phyloP scores from a whole-genome alignment of 495 filamentous ascomycete species.

The Daldinia caldariorum region DNA sequence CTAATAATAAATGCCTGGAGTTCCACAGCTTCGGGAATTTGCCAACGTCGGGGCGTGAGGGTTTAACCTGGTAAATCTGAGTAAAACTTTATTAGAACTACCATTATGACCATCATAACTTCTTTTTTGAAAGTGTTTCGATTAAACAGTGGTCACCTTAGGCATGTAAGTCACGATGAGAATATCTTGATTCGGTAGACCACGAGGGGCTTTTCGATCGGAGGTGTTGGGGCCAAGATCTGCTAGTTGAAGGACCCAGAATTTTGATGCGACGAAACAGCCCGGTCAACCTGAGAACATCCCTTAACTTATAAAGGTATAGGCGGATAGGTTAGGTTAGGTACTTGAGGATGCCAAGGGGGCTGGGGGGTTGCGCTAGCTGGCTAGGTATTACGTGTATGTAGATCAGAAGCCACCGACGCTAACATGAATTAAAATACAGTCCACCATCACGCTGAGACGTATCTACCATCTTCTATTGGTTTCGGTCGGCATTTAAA shows the following conservation, averaged over 20 bases:
- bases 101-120: background rate
- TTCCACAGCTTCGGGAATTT: conserved; percentile 1
- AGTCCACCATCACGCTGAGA: background rate
- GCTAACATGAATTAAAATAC: background rate
- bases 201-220: too few relatives aligned
- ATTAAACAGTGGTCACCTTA: too few relatives aligned
- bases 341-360: too few relatives aligned
- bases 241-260: background rate
- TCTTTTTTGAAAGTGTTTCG: background rate
- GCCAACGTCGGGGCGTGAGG: background rate
- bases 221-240: background rate
- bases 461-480: background rate
- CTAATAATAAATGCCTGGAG: background rate
- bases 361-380: too few relatives aligned
- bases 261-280: background rate
- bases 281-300: background rate
- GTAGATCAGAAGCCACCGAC: too few relatives aligned
- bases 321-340: background rate
- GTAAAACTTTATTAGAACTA: background rate
- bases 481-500: background rate
- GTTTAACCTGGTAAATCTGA: background rate
- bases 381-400: too few relatives aligned
- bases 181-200: too few relatives aligned
- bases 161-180: too few relatives aligned
- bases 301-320: background rate